These are phyloP conservation scores for Anthoceros angustus DNA, from an alignment of 225 moss, liverwort and hornwort species.

Conservation along the genomic window DNA sequence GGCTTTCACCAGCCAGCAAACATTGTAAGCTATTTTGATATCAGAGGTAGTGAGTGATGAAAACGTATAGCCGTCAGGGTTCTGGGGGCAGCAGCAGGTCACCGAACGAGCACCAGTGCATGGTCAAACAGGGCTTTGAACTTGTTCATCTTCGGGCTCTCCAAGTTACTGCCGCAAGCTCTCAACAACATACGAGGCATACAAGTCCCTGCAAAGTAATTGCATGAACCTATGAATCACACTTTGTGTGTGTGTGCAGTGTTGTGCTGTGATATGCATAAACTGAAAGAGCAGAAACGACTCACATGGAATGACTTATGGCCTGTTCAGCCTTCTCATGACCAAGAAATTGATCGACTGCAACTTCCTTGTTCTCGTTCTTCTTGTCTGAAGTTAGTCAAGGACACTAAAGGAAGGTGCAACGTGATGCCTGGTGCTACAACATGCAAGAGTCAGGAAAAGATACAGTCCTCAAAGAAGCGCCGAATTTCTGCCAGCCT, in stretches of 20 bases:
- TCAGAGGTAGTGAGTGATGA: too few species aligned
- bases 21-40: too few species aligned
- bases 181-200: conserved; percentile 85
- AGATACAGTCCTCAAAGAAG: conserved; percentile 87
- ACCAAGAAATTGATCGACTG: conserved; percentile 62
- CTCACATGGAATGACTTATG: conserved; percentile 74
- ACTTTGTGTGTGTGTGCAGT: not conserved
- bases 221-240: not conserved
- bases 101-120: too few species aligned
- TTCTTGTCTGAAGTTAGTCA: conserved; percentile 48
- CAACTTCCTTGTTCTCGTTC: conserved; percentile 89
- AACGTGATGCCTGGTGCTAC: not conserved
- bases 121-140: too few species aligned
- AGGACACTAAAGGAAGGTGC: not conserved
- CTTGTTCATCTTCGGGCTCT: too few species aligned
- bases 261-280: too few species aligned
- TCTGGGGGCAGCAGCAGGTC: too few species aligned
- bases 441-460: not conserved
- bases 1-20: too few species aligned
- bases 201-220: conserved; percentile 52
- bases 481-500: conserved; percentile 80
- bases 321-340: conserved; percentile 61
- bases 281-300: not conserved
- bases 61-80: too few species aligned
- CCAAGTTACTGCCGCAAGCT: conserved; percentile 50